Base-by-base conservation (phyloP, 202 grass and related monocot genomes). In the Bolboschoenoplectus hybrid region DNA sequence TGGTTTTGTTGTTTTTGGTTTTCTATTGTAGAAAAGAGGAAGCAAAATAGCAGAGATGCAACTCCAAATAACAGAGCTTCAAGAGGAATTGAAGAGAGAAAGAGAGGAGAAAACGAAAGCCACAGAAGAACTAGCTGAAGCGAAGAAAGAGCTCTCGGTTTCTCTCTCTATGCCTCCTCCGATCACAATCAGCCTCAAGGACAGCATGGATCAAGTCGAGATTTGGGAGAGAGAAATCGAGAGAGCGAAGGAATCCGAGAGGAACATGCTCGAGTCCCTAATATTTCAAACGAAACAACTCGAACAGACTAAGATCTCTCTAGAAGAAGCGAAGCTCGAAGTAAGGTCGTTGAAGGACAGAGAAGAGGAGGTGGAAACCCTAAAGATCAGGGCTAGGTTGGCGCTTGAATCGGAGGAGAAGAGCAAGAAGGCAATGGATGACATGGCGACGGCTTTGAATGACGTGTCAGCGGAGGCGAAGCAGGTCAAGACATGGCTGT, bases 261-360 rank as follows among this genome's bases (percentile, higher is more conserved):
- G 91, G 50, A 98, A 90, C 87, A 94, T 96, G 93, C 91, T 98
- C 0, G 97, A 96, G 75, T 98, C 97, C 11, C 66, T 99, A 1
- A 83, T 96, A 62, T 94, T 88, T 47, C 93, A 96, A 88, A 96
- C 93, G 0, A 94, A 96, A 89, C 90, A 91, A 85, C 89, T 99
- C 67, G 93, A 98, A 87, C 92, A 98, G 74, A 88, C 93, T 64
- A 96, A 98, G 91, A 90, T 99, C 36, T 88, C 92, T 2, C 88
- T 94, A 0, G 97, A 99, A 82, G 97, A 99, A 85, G 90, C 91
- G 75, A 99, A 96, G 89, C 91, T 99, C 39, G 91, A 91, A 89
- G 91, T 94, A 26, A 44, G 84, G 26, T 14, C 87, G 9, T 80
- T 94, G 63, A 85, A 72, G 49, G 57, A 80, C 76, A 89, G 39